phyloP scores from a whole-genome alignment of 306 rosid species.

The Psophocarpus tetragonolobus region DNA sequence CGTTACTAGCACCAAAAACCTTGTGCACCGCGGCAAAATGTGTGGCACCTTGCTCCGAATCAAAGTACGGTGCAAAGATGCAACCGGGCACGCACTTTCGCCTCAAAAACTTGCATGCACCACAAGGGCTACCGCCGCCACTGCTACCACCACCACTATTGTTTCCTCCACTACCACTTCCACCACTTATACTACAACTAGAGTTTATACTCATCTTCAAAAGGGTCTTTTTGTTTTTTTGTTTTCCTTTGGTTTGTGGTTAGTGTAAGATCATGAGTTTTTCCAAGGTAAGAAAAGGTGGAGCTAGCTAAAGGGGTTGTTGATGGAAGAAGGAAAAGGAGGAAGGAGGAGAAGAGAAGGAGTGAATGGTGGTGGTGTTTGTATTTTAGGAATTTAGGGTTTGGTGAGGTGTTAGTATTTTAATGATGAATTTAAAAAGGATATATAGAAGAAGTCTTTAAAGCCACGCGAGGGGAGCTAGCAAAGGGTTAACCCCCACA shows the following conservation, averaged over 20 bases:
- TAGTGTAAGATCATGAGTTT: not conserved
- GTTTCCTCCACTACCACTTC: constrained; percentile 36
- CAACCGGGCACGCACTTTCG: constrained; percentile 82
- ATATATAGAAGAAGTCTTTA: constrained; percentile 55
- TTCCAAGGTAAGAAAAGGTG: too few relatives aligned
- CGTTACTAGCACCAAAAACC: constrained; percentile 97
- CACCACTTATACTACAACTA: constrained; percentile 35
- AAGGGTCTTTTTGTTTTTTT: not conserved
- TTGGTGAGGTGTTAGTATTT: constrained; percentile 50
- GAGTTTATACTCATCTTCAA: constrained; percentile 61
- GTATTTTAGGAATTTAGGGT: constrained; percentile 41
- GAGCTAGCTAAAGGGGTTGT: too few relatives aligned
- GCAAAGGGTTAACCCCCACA: constrained; percentile 70
- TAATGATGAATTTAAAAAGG: constrained; percentile 42
- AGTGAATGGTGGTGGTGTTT: not conserved
- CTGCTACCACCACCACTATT: constrained; percentile 23
- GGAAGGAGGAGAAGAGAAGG: not conserved
- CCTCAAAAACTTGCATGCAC: constrained; percentile 88
- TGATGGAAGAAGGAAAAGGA: not conserved
- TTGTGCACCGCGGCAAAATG: constrained; percentile 95
- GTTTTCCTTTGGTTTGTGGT: not conserved
- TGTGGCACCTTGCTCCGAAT: constrained; percentile 85
- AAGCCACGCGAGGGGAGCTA: constrained; percentile 94
- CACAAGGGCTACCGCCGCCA: constrained; percentile 71
- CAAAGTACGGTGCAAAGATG: constrained; percentile 91